These are phyloP conservation scores for Apodospora peruviana DNA, from an alignment of 495 filamentous ascomycete species.

Conservation along the genomic window DNA sequence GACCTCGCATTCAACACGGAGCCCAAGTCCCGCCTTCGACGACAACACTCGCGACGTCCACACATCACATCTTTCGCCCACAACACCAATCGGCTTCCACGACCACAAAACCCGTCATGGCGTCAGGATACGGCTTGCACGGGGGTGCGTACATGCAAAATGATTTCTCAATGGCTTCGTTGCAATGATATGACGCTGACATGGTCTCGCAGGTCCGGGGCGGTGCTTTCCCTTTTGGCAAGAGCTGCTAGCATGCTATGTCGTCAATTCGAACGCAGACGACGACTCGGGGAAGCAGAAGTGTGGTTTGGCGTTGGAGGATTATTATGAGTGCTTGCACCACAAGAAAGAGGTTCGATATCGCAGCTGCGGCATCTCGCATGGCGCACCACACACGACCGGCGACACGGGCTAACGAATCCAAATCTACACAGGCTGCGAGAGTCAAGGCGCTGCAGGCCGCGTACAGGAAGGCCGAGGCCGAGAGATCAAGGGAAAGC, in stretches of 20 bases:
- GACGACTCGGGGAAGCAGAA: constrained; percentile 80
- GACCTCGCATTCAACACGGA: constrained; percentile 8
- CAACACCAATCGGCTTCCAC: constrained; percentile 12
- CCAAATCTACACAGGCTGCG: constrained; percentile 53
- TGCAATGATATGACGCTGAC: constrained; percentile 4
- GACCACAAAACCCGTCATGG: constrained; percentile 61
- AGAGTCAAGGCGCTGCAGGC: constrained; percentile 73
- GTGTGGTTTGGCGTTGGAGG: constrained; percentile 82
- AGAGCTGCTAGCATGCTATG: constrained; percentile 84
- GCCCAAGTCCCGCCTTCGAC: no score
- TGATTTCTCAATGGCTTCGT: constrained; percentile 8
- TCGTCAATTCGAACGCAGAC: constrained; percentile 69
- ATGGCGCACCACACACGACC: not conserved
- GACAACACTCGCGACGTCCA: constrained; percentile 13
- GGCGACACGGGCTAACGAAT: constrained; percentile 4
- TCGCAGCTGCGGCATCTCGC: not conserved
- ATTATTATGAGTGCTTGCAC: constrained; percentile 98
- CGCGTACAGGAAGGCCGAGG: constrained; percentile 80
- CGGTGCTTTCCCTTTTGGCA: constrained; percentile 99
- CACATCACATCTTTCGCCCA: constrained; percentile 11
- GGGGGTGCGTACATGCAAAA: constrained; percentile 54
- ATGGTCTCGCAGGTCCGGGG: constrained; percentile 55
- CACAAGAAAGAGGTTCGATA: constrained; percentile 85
- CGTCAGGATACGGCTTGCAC: constrained; percentile 75
- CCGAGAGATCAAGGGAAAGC: constrained; percentile 69